Evolutionary conservation across 257 asterid species (phyloP), one percentile per base, ranked within the genome.

Genomic region (Buddleja alternifolia): DNA sequence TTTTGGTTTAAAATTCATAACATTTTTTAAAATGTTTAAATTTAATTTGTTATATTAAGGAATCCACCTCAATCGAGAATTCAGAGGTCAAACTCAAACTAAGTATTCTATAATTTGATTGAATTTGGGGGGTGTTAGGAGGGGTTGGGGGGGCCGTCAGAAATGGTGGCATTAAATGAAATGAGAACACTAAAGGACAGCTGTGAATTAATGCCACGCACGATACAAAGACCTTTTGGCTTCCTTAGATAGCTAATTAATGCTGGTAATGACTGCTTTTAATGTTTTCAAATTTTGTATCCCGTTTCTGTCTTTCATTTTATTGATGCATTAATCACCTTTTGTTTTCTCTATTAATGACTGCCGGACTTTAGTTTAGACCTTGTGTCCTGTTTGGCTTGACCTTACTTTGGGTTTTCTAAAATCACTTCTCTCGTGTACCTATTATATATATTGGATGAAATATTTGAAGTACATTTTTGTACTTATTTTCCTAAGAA

Each of bases 121-220:
- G n/a, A n/a, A n/a, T n/a, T n/a, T n/a, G n/a, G n/a, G n/a, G n/a
- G n/a, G n/a, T n/a, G n/a, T n/a, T n/a, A n/a, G n/a, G n/a, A n/a
- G n/a, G n/a, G n/a, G n/a, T n/a, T n/a, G n/a, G n/a, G 72, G 60
- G 69, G 34, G 70, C 32, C 58, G 66, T 19, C 51, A 58, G 74
- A 25, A 57, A 45, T 56, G 48, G 61, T 15, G 67, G 73, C 73
- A 76, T 8, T 80, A 73, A 80, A 76, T 80, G 82, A 72, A 52
- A 25, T 15, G 78, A 64, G 78, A 80, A 75, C 81, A 75, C 82
- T 17, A 83, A 73, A 65, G 84, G 88, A 83, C 88, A 88, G 90
- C 82, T 83, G 82, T 82, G 81, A 80, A 75, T 88, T 75, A 87
- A 73, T 85, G 82, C 88, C 53, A 63, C 60, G 76, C 79, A 77